phyloP scores from a whole-genome alignment of 768 basidiomycete species.

The Dioszegia crocea region DNA sequence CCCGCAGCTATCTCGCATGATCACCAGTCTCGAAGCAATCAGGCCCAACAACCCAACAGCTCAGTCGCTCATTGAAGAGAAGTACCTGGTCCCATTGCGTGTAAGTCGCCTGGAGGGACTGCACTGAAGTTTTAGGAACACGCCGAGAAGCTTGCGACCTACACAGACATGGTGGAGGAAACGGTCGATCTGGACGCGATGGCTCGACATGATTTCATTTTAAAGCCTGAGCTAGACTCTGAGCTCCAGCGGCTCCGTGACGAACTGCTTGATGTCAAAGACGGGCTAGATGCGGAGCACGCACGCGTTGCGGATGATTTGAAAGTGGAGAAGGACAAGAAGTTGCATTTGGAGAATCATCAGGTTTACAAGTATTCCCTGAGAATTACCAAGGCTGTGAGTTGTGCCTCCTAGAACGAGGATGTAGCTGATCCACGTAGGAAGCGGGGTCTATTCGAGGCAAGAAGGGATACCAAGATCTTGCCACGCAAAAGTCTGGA shows the following conservation, averaged over 20 bases:
- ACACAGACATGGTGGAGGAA: slow-evolving; percentile 89
- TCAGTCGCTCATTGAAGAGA: slow-evolving; percentile 61
- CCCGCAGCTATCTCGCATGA: slow-evolving; percentile 4
- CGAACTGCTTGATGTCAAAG: slow-evolving; percentile 66
- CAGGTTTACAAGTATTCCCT: slow-evolving; percentile 87
- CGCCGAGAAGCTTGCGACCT: slow-evolving; percentile 64
- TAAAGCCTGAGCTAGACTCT: slow-evolving; percentile 86
- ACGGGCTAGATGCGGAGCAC: slow-evolving; percentile 80
- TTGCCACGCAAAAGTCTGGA: slow-evolving; percentile 79
- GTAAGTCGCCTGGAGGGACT: slow-evolving; percentile 52
- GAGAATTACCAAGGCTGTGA: slow-evolving; percentile 81
- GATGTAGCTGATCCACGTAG: slow-evolving; percentile 52
- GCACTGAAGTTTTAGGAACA: slow-evolving; percentile 56
- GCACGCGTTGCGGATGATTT: slow-evolving; percentile 64
- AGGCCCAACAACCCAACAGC: slow-evolving; percentile 51
- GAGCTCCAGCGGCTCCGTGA: slow-evolving; percentile 65
- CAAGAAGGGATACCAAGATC: slow-evolving; percentile 70
- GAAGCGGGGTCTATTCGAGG: slow-evolving; percentile 68
- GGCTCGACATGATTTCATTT: slow-evolving; percentile 70
- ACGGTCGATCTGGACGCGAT: slow-evolving; percentile 87
- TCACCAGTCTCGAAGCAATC: slow-evolving; percentile 10
- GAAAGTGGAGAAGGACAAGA: slow-evolving; percentile 82
- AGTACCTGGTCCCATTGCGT: slow-evolving; percentile 62
- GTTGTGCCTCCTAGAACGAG: slow-evolving; percentile 26
- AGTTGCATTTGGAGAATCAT: slow-evolving; percentile 90